Conservation (phyloP, 2,329 filamentous ascomycete genomes). For the Verticillium nonalfalfae region DNA sequence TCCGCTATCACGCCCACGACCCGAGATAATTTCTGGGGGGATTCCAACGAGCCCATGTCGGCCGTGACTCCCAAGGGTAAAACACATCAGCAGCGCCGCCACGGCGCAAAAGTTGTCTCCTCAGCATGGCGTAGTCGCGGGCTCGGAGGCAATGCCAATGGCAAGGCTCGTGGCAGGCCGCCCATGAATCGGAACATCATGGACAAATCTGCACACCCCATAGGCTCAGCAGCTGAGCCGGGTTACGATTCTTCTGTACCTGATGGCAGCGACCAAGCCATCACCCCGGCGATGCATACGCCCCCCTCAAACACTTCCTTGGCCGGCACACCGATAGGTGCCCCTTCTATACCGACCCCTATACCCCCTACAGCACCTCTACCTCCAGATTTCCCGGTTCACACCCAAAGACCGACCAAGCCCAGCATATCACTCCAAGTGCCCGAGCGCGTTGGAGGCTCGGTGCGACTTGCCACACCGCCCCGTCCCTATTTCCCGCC, state of each 20-base stretch:
- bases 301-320: constrained; percentile 14
- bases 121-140: constrained; percentile 77
- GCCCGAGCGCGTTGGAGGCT: constrained; percentile 48
- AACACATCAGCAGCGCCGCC: constrained; percentile 46
- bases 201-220: constrained; percentile 25
- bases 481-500: constrained; percentile 18
- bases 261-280: neutral
- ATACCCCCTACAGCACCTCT: neutral
- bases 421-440: constrained; percentile 34
- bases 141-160: constrained; percentile 36
- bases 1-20: constrained; percentile 68
- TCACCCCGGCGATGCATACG: constrained; percentile 16
- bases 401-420: constrained; percentile 18
- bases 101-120: constrained; percentile 79
- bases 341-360: neutral
- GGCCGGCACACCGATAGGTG: constrained; percentile 1
- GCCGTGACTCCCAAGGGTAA: constrained; percentile 50
- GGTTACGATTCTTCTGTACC: neutral
- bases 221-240: constrained; percentile 15
- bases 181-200: constrained; percentile 57
- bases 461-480: constrained; percentile 57
- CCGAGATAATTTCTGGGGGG: constrained; percentile 47
- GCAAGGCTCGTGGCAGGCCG: constrained; percentile 73
- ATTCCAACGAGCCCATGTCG: constrained; percentile 59
- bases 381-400: neutral